Conservation (phyloP, 257 asterid genomes). For the Verbena officinalis region DNA sequence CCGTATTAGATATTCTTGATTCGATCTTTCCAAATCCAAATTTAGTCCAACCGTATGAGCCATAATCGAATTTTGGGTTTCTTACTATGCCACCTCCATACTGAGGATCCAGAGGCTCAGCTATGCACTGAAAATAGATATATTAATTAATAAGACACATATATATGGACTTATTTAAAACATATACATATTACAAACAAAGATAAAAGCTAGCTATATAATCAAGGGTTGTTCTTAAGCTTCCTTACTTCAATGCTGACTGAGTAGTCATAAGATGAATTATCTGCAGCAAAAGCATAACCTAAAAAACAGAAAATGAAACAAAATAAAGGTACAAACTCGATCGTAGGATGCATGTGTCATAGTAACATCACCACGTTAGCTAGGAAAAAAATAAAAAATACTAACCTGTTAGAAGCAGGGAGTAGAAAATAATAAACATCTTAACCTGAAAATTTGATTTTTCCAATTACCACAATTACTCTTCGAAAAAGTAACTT, state of each 20-base stretch:
- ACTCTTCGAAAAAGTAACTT: too few species aligned
- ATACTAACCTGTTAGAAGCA: constrained; percentile 31
- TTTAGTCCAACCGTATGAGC: constrained; percentile 31
- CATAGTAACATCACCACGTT: too few species aligned
- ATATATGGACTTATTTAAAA: too few species aligned
- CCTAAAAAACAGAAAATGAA: too few species aligned
- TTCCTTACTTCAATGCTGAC: constrained; percentile 40
- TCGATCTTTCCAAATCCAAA: constrained; percentile 34
- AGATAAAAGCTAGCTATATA: too few species aligned
- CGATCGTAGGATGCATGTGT: too few species aligned
- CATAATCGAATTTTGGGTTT: constrained; percentile 37
- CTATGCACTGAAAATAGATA: constrained; percentile 37
- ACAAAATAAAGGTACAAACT: too few species aligned
- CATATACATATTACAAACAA: too few species aligned
- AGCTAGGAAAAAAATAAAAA: too few species aligned
- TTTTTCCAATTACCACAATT: too few species aligned
- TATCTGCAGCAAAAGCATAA: constrained; percentile 1
- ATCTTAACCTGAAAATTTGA: constrained; percentile 11
- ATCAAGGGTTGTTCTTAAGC: too few species aligned
- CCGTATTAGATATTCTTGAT: constrained; percentile 22
- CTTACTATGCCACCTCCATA: constrained; percentile 44
- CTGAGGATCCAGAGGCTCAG: constrained; percentile 45
- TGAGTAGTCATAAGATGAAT: constrained; percentile 41
- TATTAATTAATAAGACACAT: background rate
- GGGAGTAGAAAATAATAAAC: constrained; percentile 17